A percentile compares a stretch with the other conserved stretches of the same genome.
These are phyloP conservation scores for Cardiospermum halicacabum DNA, from an alignment of 345 rosid species.

Conservation along the genomic window DNA sequence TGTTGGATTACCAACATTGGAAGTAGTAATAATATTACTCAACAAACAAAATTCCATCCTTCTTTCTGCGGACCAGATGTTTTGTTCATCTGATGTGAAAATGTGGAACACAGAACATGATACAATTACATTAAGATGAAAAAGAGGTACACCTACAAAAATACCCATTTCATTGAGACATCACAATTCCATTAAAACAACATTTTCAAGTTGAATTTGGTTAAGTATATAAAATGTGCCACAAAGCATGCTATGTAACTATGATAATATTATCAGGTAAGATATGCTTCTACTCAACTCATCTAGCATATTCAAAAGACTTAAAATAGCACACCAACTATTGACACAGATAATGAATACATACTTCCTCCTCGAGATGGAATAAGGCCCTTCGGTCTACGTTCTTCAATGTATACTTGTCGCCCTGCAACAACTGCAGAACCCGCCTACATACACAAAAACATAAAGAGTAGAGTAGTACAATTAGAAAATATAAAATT, in stretches of 20 bases:
- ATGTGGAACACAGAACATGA: neutral
- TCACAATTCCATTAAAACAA: neutral
- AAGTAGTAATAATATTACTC: neutral
- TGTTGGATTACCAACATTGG: neutral
- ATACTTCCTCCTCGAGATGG: slow-evolving; percentile 61
- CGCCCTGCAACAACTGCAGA: slow-evolving; percentile 50
- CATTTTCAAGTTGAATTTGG: neutral
- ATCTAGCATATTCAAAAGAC: neutral
- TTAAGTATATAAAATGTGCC: neutral
- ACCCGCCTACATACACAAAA: slow-evolving; percentile 35
- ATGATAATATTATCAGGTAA: neutral
- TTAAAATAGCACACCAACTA: neutral
- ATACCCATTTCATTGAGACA: neutral
- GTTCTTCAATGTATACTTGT: slow-evolving; percentile 63
- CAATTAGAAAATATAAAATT: no score
- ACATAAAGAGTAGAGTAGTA: no score
- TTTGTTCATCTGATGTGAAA: neutral
- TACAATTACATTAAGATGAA: neutral
- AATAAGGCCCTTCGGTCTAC: slow-evolving; percentile 56
- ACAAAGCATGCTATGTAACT: neutral
- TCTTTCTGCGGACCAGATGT: neutral
- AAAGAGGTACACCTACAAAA: neutral
- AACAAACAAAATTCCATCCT: neutral
- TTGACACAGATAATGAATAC: slow-evolving; percentile 9
- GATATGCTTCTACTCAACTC: neutral